phyloP scores from a whole-genome alignment of 306 rosid genomes.

The Dalbergia cochinchinensis region DNA sequence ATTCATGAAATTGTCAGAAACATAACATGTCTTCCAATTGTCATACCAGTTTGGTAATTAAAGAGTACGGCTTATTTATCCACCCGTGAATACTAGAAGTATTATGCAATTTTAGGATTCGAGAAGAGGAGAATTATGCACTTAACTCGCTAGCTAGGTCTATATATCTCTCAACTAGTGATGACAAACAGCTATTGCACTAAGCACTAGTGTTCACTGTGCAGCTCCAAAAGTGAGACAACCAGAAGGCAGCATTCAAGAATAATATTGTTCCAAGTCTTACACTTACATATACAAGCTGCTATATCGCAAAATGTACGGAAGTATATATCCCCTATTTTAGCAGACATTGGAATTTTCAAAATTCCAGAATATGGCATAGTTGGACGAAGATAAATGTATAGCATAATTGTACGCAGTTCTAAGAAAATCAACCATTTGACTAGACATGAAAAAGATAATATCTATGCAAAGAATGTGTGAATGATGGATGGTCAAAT shows the following conservation, averaged over 20 bases:
- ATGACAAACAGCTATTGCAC: constrained; percentile 1
- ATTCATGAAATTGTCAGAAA: neutral
- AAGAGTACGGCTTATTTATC: neutral
- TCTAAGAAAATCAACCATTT: no score
- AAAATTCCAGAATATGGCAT: neutral
- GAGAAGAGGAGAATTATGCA: no score
- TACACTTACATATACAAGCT: neutral
- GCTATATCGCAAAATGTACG: neutral
- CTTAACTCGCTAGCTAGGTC: neutral
- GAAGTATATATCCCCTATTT: neutral
- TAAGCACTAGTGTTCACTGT: neutral
- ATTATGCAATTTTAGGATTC: neutral
- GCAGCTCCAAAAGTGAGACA: constrained; percentile 8
- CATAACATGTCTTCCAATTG: neutral
- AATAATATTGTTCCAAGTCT: no score
- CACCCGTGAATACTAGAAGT: neutral
- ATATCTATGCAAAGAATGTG: neutral
- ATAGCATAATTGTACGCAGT: neutral
- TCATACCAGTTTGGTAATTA: constrained; percentile 1
- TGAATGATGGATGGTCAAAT: constrained; percentile 8
- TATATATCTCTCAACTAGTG: neutral
- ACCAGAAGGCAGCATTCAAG: neutral
- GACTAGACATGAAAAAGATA: neutral
- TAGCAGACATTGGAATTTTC: neutral
- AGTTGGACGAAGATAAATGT: constrained; percentile 1